Evolutionary conservation across 441 rosid genomes (phyloP), one percentile per base, ranked within the genome.

Genomic region (Jatropha multifida): DNA sequence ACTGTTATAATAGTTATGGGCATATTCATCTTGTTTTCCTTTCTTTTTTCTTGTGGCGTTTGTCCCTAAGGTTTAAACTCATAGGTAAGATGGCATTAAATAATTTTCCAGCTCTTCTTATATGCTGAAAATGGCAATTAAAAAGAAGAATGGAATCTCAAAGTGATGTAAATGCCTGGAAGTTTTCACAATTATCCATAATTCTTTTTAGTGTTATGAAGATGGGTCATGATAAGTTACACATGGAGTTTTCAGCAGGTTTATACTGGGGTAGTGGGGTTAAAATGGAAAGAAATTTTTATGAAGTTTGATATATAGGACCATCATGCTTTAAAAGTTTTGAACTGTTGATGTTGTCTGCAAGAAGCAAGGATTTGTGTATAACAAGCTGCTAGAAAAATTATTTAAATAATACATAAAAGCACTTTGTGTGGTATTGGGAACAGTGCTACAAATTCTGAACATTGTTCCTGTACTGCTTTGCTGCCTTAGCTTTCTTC

Each of bases 121-220:
- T 56, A 42, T 71, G 70, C 59, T 17, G 38, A n/a, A 44, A 62
- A 46, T 65, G 49, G 75, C 27, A 11, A 13, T 46, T 46, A 71
- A 4, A 54, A 59, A 48, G 14, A 18, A 17, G 2, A 12, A 5
- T 46, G 11, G 48, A 27, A 27, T 5, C 40, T 41, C 68, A 72
- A 71, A 65, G 44, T 12, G 20, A 69, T 38, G 23, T 26, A 49
- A 71, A 27, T 52, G 44, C 32, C 37, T 46, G 8, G 63, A 17
- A 13, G 42, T 27, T 32, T 66, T 55, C 42, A 63, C 62, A 61
- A 41, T 4, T n/a, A 62, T 40, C 27, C 20, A 44, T 26, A 68
- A 58, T 12, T 40, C 23, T 27, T 49, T 42, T 42, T 46, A 54
- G 37, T n/a, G 20, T 32, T 20, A 40, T 32, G n/a, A 38, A 11